These are phyloP conservation scores for Gloeophyllum trabeum DNA, from an alignment of 768 basidiomycete species.

Conservation along the genomic window DNA sequence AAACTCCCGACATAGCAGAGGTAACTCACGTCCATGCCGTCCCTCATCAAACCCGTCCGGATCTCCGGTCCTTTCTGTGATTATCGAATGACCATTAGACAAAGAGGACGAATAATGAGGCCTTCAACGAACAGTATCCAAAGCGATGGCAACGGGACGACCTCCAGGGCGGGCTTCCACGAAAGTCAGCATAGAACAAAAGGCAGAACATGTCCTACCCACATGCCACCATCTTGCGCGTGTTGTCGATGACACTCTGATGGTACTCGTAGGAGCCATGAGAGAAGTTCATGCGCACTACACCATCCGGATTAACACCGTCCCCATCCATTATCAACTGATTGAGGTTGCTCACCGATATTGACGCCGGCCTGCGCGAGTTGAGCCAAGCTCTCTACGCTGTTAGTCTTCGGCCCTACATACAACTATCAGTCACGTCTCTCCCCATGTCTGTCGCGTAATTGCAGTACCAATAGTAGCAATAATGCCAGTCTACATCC, in stretches of 20 bases:
- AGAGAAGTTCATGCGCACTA: conserved; percentile 99
- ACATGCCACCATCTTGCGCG: conserved; percentile 77
- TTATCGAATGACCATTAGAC: background rate
- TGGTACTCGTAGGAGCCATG: conserved; percentile 99
- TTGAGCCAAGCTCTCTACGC: conserved; percentile 74
- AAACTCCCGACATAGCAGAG: background rate
- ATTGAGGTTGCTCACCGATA: conserved; percentile 57
- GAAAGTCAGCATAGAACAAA: conserved; percentile 1
- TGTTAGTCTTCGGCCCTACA: conserved; percentile 91
- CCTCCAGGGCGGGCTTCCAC: conserved; percentile 53
- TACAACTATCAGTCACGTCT: no score
- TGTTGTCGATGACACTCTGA: conserved; percentile 98
- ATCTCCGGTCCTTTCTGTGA: conserved; percentile 97
- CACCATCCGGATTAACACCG: conserved; percentile 5
- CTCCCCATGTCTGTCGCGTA: background rate
- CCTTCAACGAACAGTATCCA: conserved; percentile 72
- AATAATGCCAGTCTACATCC: conserved; percentile 91
- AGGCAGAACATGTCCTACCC: no score
- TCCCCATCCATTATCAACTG: background rate
- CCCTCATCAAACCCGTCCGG: conserved; percentile 87
- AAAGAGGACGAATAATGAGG: background rate
- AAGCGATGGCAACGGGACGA: conserved; percentile 92
- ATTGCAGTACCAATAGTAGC: conserved; percentile 77
- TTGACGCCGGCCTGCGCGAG: conserved; percentile 91
- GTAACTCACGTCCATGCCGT: conserved; percentile 67